Percentiles rank a stretch among this genome's conserved stretches.
These are phyloP conservation scores for Vaccinium corymbosum DNA, from an alignment of 148 eudicot species.

Conservation along the genomic window DNA sequence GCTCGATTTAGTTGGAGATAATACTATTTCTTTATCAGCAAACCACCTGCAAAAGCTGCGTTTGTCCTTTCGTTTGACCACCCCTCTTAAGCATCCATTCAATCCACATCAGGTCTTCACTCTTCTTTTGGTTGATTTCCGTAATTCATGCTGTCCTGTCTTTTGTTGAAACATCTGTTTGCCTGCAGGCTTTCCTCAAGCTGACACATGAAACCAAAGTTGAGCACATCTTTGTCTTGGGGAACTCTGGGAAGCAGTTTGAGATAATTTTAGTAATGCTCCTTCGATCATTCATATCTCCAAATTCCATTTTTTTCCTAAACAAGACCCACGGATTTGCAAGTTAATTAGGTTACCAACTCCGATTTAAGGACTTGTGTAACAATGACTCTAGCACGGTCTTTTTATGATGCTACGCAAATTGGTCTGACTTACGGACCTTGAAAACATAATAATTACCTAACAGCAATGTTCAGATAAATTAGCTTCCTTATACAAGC, in stretches of 20 bases:
- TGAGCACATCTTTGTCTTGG: constrained; percentile 80
- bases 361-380: not conserved
- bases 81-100: constrained; percentile 68
- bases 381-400: not conserved
- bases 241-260: constrained; percentile 57
- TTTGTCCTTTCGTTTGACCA: constrained; percentile 62
- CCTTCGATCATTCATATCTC: constrained; percentile 1
- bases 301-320: not conserved
- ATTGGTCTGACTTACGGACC: not conserved
- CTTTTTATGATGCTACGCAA: not conserved
- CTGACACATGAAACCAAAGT: constrained; percentile 77
- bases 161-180: constrained; percentile 14
- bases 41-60: constrained; percentile 93
- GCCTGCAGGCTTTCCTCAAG: constrained; percentile 69
- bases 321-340: not conserved
- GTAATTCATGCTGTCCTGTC: not conserved
- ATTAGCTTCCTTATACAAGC: constrained; percentile 5
- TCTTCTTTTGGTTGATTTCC: constrained; percentile 10
- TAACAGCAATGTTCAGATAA: not conserved
- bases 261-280: constrained; percentile 59
- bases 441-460: not conserved
- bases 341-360: not conserved
- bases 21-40: constrained; percentile 68
- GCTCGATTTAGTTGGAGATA: constrained; percentile 58
- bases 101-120: constrained; percentile 82